Evolutionary conservation across 2,329 filamentous ascomycete species (phyloP).

Genomic region (Aureobasidium sp.): DNA sequence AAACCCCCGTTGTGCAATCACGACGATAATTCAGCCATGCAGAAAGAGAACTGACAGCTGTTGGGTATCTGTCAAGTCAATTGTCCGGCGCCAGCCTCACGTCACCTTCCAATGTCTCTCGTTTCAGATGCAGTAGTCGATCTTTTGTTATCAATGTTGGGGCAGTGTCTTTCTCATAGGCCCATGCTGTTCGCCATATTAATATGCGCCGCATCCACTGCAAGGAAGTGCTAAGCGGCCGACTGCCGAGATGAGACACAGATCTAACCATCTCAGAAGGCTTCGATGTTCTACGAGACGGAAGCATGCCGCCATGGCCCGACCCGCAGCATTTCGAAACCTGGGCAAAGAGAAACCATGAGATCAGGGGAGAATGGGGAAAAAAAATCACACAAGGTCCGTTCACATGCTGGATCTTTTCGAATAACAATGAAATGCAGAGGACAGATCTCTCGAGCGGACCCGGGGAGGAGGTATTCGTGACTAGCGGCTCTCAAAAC

Average conservation of each 20-base stretch:
- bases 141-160: not conserved
- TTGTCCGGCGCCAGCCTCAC: not conserved
- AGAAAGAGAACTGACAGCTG: slow-evolving; percentile 10
- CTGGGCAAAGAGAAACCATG: not conserved
- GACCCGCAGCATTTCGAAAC: slow-evolving; percentile 3
- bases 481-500: not conserved
- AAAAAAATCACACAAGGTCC: not conserved
- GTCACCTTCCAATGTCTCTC: not conserved
- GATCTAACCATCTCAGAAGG: not conserved
- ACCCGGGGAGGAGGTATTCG: not conserved
- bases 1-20: not conserved
- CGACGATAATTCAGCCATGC: slow-evolving; percentile 5
- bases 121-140: not conserved
- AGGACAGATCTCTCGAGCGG: not conserved
- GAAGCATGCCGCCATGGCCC: not conserved
- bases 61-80: slow-evolving; percentile 9
- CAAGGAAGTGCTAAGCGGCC: not conserved
- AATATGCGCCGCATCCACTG: not conserved
- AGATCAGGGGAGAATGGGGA: too few species aligned
- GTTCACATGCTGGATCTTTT: not conserved
- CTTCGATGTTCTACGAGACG: not conserved
- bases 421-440: slow-evolving; percentile 4
- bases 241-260: not conserved
- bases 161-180: not conserved
- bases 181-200: not conserved